Base-by-base conservation (phyloP, 208 protist genomes). In the Wallacemonas sp. region DNA sequence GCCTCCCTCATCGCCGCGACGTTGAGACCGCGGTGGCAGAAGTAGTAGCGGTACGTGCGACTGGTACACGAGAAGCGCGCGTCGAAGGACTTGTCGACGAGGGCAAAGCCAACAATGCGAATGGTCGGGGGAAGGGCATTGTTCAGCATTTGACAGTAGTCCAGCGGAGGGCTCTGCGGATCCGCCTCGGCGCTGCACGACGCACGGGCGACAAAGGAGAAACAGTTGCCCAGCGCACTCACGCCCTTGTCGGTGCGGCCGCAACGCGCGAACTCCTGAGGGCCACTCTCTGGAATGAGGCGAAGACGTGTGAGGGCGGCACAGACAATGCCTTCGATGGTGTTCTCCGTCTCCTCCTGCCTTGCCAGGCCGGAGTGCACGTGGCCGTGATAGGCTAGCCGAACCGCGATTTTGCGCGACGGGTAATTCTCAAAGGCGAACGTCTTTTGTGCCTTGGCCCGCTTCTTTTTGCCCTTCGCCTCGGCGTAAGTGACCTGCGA, bases 121-220 rank as follows among this genome's bases (percentile, higher is more conserved):
- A 99, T 98, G 10, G 97, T 92, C 0, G 83, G 66, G 5, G 98
- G 97, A 13, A 99, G 84, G 3, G 93, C 73, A 21, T 80, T 72
- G 75, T 99, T 99, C 21, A 99, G 81, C 81, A 98, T 92, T 21
- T 73, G 76, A n/a, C 84, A 85, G 70, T 98, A 99, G 59, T 98
- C 91, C 8, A 99, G 67, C 15, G 83, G 81, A 5, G 81, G 73
- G 45, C 73, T 54, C 55, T 85, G 77, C 3, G 61, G 54, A 1
- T 73, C 64, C 32, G 78, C 83, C 3, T 52, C 36, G 1, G 71
- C 41, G 46, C 65, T 63, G 57, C 74, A 89, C n/a, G 81, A 87
- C 8, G 87, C 79, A 3, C 90, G 81, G 12, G 71, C 72, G 3
- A 82, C 81, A 33, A 93, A 70, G 1, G 83, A 87, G 38, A 93